Evolutionary conservation across 768 basidiomycete genomes (phyloP).

Genomic region (Tubosaeta sp.): DNA sequence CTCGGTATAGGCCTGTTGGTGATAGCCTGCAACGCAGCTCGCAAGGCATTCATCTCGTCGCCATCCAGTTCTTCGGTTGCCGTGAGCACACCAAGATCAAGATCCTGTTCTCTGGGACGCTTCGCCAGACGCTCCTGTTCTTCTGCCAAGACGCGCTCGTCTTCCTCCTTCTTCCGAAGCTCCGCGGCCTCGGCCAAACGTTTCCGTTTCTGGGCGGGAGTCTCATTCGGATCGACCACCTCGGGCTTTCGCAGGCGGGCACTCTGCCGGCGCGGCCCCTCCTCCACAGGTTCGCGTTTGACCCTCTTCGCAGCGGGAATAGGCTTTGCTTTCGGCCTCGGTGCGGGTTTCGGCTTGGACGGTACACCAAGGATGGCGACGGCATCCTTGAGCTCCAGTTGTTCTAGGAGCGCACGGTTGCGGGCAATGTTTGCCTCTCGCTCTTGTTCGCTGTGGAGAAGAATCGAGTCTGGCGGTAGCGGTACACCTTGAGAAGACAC

Average conservation of each 20-base stretch:
- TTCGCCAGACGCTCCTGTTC: constrained; percentile 61
- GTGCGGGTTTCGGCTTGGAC: constrained; percentile 34
- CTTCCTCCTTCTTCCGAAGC: constrained; percentile 55
- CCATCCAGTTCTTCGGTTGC: constrained; percentile 43
- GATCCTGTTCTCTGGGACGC: constrained; percentile 61
- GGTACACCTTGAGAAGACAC: not conserved
- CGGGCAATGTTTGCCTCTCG: constrained; percentile 79
- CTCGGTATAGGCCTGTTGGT: constrained; percentile 35
- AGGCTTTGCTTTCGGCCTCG: constrained; percentile 52
- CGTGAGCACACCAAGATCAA: constrained; percentile 54
- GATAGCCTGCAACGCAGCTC: constrained; percentile 40
- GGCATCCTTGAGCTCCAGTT: constrained; percentile 63
- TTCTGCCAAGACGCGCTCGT: constrained; percentile 56
- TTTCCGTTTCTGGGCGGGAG: constrained; percentile 54
- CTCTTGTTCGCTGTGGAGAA: constrained; percentile 51
- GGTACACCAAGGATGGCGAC: constrained; percentile 44
- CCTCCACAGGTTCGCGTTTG: constrained; percentile 44
- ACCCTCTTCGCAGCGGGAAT: constrained; percentile 51
- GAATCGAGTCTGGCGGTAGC: not conserved
- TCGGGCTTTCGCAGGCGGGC: constrained; percentile 49
- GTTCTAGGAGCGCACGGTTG: constrained; percentile 68
- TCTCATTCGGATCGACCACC: constrained; percentile 57
- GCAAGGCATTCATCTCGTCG: constrained; percentile 45
- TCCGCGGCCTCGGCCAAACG: constrained; percentile 64
- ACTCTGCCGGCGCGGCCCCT: constrained; percentile 61